Percentiles rank a stretch among this genome's conserved stretches.
These are phyloP conservation scores for Circinella umbellata DNA, from an alignment of 371 early-diverging fungal species.

Conservation along the genomic window DNA sequence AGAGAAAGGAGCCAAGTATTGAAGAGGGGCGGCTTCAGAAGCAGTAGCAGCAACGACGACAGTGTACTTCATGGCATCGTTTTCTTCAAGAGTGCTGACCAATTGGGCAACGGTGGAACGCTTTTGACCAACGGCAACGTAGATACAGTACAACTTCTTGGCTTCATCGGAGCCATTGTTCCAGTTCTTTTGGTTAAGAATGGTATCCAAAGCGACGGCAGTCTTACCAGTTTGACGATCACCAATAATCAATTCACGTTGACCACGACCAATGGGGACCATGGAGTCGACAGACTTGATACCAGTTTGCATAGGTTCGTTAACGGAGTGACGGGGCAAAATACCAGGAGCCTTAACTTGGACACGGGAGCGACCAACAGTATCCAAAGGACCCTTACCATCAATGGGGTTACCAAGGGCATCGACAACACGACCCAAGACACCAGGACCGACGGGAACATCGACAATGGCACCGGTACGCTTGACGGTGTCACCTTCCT, in stretches of 20 bases:
- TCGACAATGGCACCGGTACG: constrained; percentile 97
- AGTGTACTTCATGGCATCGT: constrained; percentile 83
- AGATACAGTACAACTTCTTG: constrained; percentile 87
- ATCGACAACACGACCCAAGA: constrained; percentile 96
- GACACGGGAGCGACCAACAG: constrained; percentile 83
- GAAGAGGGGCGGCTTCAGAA: constrained; percentile 94
- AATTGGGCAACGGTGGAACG: constrained; percentile 97
- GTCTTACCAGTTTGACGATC: constrained; percentile 99
- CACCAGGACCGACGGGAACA: constrained; percentile 90
- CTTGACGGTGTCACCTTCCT: constrained; percentile 96
- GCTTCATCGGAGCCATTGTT: constrained; percentile 69
- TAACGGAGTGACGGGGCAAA: constrained; percentile 95
- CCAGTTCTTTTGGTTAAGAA: constrained; percentile 97
- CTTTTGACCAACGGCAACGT: constrained; percentile 97
- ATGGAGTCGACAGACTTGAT: constrained; percentile 98
- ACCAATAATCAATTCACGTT: constrained; percentile 98
- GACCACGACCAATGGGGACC: constrained; percentile 98
- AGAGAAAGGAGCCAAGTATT: constrained; percentile 96
- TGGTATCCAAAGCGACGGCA: constrained; percentile 94
- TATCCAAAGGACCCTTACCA: constrained; percentile 92
- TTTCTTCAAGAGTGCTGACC: constrained; percentile 93
- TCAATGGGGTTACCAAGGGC: constrained; percentile 98
- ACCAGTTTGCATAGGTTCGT: constrained; percentile 98
- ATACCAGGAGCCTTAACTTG: constrained; percentile 98
- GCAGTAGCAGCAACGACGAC: constrained; percentile 96